phyloP scores from a whole-genome alignment of 2,329 filamentous ascomycete genomes.

The Aureobasidium sp. region DNA sequence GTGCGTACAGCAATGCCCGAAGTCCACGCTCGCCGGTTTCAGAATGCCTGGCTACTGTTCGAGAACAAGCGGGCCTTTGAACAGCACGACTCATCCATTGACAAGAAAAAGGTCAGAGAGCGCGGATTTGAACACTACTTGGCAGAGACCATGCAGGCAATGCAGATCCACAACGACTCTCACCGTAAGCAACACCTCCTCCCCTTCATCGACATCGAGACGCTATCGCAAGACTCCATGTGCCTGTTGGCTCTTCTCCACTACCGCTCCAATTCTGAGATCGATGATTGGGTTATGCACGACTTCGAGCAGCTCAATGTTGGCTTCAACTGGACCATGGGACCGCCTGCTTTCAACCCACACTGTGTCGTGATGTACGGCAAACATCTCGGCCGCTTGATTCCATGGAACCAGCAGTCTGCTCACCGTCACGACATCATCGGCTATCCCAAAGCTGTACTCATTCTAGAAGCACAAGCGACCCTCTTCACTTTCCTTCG shows the following conservation, averaged over 20 bases:
- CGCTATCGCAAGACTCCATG: conserved; percentile 10
- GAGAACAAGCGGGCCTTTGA: not conserved
- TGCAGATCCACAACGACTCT: not conserved
- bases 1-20: conserved; percentile 16
- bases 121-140: not conserved
- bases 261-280: conserved; percentile 7
- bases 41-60: not conserved
- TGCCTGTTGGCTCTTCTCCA: conserved; percentile 17
- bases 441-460: conserved; percentile 13
- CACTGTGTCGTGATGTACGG: conserved; percentile 17
- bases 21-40: conserved; percentile 6
- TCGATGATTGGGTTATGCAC: conserved; percentile 15
- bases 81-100: not conserved
- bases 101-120: not conserved
- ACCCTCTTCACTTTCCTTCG: not conserved
- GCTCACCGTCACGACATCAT: conserved; percentile 16
- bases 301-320: conserved; percentile 17
- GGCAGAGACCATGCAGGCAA: not conserved
- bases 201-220: conserved; percentile 16
- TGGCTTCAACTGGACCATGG: not conserved
- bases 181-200: not conserved
- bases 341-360: conserved; percentile 13
- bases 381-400: conserved; percentile 5
- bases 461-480: not conserved
- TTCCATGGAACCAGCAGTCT: conserved; percentile 8